Conservation (phyloP, 768 basidiomycete genomes). For the Sistotremastrum suecicum region DNA sequence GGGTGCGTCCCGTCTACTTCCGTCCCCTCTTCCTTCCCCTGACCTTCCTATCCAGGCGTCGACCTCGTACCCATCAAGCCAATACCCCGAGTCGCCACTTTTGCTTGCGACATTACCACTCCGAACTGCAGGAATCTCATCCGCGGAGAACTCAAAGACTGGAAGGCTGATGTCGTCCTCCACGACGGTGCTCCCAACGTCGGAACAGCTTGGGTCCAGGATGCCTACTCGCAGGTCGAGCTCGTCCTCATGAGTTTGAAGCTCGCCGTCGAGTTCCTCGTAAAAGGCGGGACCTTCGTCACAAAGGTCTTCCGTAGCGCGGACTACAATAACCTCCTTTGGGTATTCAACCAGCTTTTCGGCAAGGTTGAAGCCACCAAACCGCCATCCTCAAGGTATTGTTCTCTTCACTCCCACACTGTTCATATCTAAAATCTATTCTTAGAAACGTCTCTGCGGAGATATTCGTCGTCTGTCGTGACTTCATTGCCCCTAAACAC, state of each 20-base stretch:
- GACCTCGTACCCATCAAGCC: constrained; percentile 95
- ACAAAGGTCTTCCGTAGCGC: constrained; percentile 98
- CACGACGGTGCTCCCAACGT: constrained; percentile 99
- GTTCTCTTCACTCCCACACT: constrained; percentile 4
- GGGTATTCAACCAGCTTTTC: constrained; percentile 97
- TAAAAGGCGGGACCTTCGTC: constrained; percentile 88
- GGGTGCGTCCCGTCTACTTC: constrained; percentile 33
- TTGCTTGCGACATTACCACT: constrained; percentile 91
- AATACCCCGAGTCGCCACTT: constrained; percentile 84
- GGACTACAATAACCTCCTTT: constrained; percentile 96
- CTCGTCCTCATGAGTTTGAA: constrained; percentile 92
- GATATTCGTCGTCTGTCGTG: constrained; percentile 97
- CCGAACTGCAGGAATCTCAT: constrained; percentile 78
- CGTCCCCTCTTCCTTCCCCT: constrained; percentile 5
- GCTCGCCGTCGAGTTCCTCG: constrained; percentile 87
- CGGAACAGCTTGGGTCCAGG: constrained; percentile 98
- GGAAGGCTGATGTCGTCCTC: constrained; percentile 97
- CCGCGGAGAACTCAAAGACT: constrained; percentile 83
- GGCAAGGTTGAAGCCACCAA: constrained; percentile 96
- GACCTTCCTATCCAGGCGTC: constrained; percentile 44
- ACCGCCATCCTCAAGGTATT: constrained; percentile 88
- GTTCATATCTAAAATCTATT: background rate
- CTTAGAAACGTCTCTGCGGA: constrained; percentile 94
- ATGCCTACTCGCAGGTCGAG: constrained; percentile 94
- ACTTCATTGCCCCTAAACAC: constrained; percentile 85